Base-by-base conservation (phyloP, 2,329 filamentous ascomycete genomes). In the Ophiocordyceps australis region DNA sequence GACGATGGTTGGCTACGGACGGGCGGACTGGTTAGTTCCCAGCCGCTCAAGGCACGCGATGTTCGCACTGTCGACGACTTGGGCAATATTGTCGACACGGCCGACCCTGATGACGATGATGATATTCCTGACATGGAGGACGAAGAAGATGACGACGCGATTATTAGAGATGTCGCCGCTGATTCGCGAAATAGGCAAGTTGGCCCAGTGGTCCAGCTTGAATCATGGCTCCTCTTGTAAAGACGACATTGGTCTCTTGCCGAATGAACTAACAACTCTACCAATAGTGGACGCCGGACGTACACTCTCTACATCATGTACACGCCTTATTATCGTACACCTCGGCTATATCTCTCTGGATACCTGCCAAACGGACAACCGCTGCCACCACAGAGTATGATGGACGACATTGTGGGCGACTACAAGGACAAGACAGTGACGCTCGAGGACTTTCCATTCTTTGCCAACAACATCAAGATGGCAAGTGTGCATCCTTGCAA, bases 361-460 rank as follows among this genome's bases (percentile, higher is more conserved):
- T 95, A 95, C 52, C 59, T 71, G 9, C 66, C 78, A 15, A 68
- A 71, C 30, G 80, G 80, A 16, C 77, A 83, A 36, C 83, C 85
- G 2, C 73, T 92, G 0, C 70, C 77, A 4, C 83, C 83, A 3
- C 66, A 77, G 26, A 62, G 75, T 27, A 93, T 93, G 83, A 91
- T 93, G 79, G 81, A 93, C 50, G 83, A 93, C 47, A 92, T 93
- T 30, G 79, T 92, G 19, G 83, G 85, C 33, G 83, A 93, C 57
- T 93, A 93, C 61, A 91, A 91, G 47, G 83, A 93, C 58, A 98
- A 98, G 62, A 98, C 89, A 0, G 89, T 98, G 32, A 98, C 89
- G 2, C 72, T 95, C 31, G 89, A 98, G 48, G 83, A 94, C 52
- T 98, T 98, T 46, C 83, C 82, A 24, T 94, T 92, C 59, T 89